These are phyloP conservation scores for Arthroderma sp. DNA, from an alignment of 2,329 filamentous ascomycete species.

Conservation along the genomic window DNA sequence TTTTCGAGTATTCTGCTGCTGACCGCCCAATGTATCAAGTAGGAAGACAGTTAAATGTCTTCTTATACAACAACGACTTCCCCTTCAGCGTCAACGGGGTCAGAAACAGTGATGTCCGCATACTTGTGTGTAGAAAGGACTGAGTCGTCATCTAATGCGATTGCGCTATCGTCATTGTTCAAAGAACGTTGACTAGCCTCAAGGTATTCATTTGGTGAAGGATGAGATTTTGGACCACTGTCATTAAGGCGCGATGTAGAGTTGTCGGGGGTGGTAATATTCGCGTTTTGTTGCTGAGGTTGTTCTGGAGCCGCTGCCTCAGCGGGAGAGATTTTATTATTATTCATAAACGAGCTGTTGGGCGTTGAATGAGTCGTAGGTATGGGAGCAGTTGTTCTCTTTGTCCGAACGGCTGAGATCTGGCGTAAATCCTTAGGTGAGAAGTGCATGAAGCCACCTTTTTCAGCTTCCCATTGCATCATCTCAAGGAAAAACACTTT, in stretches of 20 bases:
- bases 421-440: slow-evolving; percentile 24
- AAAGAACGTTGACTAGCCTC: slow-evolving; percentile 31
- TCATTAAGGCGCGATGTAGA: background rate
- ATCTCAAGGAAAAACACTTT: slow-evolving; percentile 95
- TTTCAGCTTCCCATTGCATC: slow-evolving; percentile 76
- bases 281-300: slow-evolving; percentile 13
- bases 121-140: slow-evolving; percentile 32
- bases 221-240: background rate
- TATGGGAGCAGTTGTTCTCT: background rate
- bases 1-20: too few species aligned
- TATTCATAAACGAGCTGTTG: background rate
- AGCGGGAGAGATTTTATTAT: background rate
- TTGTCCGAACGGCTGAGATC: background rate
- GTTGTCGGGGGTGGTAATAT: background rate
- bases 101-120: slow-evolving; percentile 32
- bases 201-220: slow-evolving; percentile 23
- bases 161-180: slow-evolving; percentile 57
- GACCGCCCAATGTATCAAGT: too few species aligned
- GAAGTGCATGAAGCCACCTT: slow-evolving; percentile 70
- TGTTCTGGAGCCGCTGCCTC: background rate
- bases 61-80: slow-evolving; percentile 33
- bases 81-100: slow-evolving; percentile 32
- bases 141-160: slow-evolving; percentile 46
- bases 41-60: too few species aligned
- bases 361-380: background rate